These are phyloP conservation scores for Rhododendron kiyosumense DNA, from an alignment of 148 eudicot genomes.

Conservation along the genomic window DNA sequence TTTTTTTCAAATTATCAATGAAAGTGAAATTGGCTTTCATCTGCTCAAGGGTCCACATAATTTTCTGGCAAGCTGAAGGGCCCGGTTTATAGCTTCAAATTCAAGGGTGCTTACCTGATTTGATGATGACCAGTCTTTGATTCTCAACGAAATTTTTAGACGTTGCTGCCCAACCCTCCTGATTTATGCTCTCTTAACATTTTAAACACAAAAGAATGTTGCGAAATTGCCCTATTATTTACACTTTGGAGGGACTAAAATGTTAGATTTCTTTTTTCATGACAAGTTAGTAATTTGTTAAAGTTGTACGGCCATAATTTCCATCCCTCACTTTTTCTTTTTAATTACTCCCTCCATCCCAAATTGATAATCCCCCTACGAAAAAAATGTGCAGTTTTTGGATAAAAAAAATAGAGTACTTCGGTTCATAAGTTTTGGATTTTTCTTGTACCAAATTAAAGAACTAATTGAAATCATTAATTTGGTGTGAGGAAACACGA, in stretches of 20 bases:
- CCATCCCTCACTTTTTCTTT: not conserved
- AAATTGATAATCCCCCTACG: not conserved
- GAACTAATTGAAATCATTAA: no score
- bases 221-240: not conserved
- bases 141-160: not conserved
- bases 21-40: not conserved
- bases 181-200: not conserved
- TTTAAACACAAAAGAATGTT: not conserved
- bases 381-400: no score
- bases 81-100: not conserved
- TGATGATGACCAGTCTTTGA: not conserved
- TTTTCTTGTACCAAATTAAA: no score
- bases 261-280: not conserved
- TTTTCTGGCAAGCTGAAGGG: not conserved
- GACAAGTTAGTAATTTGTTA: no score
- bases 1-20: not conserved
- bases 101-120: not conserved
- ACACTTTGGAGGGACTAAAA: not conserved
- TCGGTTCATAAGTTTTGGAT: no score
- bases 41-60: not conserved
- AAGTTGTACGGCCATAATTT: no score
- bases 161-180: not conserved
- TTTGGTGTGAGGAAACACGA: not conserved
- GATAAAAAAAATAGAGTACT: no score
- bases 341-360: not conserved